Evolutionary conservation across 2,329 filamentous ascomycete genomes (phyloP).

Genomic region (Xylaria hypoxylon): DNA sequence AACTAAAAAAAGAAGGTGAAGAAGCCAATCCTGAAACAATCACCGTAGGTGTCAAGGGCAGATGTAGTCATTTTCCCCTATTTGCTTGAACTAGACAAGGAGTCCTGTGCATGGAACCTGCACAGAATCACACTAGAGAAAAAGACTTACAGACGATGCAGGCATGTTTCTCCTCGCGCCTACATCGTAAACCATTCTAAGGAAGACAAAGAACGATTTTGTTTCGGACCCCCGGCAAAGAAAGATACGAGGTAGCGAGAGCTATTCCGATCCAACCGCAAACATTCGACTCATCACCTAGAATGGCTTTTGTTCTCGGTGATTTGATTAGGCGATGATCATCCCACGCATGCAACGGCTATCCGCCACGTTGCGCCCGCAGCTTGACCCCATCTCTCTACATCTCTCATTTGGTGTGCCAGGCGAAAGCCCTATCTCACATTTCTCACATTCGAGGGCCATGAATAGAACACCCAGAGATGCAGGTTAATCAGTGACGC

Average conservation of each 20-base stretch:
- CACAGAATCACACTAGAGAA: not conserved
- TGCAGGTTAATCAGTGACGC: not conserved
- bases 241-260: not conserved
- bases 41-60: not conserved
- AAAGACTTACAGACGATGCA: not conserved
- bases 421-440: not conserved
- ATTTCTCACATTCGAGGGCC: not conserved
- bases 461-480: not conserved
- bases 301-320: constrained; percentile 6
- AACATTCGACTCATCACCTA: not conserved
- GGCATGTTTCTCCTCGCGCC: not conserved
- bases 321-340: constrained; percentile 30
- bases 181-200: not conserved
- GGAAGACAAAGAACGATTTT: not conserved
- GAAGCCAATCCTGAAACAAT: not conserved
- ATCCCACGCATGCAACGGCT: constrained; percentile 18
- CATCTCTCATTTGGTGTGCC: not conserved
- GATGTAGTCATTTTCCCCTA: not conserved
- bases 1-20: not conserved
- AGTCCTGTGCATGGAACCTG: not conserved
- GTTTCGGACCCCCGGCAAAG: not conserved
- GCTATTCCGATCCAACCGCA: constrained; percentile 3
- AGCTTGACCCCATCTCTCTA: constrained; percentile 19
- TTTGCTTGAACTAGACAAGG: not conserved
- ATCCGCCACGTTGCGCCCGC: constrained; percentile 18